These are phyloP conservation scores for Ballota nigra DNA, from an alignment of 257 asterid species.

Conservation along the genomic window DNA sequence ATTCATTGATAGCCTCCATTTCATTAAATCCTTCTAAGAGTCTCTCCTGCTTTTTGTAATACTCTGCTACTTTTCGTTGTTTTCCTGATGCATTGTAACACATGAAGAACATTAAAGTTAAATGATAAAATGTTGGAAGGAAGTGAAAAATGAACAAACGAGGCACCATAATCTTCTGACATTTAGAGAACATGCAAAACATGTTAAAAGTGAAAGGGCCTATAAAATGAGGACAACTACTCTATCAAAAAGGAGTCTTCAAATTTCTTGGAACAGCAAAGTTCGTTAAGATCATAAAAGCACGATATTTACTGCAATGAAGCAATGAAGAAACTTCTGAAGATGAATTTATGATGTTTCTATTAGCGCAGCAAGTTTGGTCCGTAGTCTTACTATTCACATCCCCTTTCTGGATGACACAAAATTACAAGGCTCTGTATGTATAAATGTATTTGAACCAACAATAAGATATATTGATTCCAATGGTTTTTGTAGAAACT, in stretches of 20 bases:
- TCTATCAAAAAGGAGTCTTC: not conserved
- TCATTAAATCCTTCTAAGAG: slow-evolving; percentile 79
- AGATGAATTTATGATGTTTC: not conserved
- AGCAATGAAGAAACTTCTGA: not conserved
- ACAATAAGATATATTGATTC: not conserved
- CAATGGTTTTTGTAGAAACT: not conserved
- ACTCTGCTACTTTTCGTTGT: slow-evolving; percentile 65
- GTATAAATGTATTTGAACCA: not conserved
- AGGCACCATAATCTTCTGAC: not conserved
- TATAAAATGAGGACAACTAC: not conserved
- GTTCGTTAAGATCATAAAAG: slow-evolving; percentile 4
- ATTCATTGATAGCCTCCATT: slow-evolving; percentile 74
- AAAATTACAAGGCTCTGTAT: not conserved
- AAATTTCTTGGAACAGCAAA: not conserved
- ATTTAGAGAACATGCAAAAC: not conserved
- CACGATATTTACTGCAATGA: not conserved
- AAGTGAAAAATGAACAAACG: not conserved
- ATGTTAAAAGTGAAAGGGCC: not conserved
- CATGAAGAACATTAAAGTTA: not conserved
- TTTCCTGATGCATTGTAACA: slow-evolving; percentile 38
- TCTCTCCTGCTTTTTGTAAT: slow-evolving; percentile 78
- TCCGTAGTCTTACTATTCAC: not conserved
- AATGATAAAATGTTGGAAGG: not conserved
- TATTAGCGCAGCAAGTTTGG: not conserved
- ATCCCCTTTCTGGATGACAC: not conserved